phyloP scores from a whole-genome alignment of 306 rosid species.

The Citrullus mucosospermus region DNA sequence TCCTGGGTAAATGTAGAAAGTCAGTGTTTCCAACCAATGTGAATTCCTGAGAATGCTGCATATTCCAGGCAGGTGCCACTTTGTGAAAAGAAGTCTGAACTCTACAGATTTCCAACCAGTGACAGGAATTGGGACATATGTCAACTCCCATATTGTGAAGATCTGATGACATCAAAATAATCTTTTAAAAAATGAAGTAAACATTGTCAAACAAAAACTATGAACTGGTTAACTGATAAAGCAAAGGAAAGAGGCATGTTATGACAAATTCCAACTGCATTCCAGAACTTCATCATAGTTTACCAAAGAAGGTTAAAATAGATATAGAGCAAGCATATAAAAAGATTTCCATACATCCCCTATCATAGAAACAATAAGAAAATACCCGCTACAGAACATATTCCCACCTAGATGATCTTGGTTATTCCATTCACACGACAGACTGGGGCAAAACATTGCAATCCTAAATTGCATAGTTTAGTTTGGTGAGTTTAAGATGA shows the following conservation, averaged over 20 bases:
- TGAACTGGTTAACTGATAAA: background rate
- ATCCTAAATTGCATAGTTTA: background rate
- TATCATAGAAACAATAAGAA: background rate
- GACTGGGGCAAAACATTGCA: background rate
- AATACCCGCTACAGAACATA: background rate
- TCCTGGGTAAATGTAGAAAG: background rate
- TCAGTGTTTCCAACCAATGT: background rate
- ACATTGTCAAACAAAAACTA: background rate
- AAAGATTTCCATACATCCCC: background rate
- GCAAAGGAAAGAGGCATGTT: background rate
- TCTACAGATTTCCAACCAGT: background rate
- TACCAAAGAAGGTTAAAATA: background rate
- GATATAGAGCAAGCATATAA: background rate
- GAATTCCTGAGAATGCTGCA: slow-evolving; percentile 1
- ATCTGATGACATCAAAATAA: background rate
- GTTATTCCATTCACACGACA: background rate
- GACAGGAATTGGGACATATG: background rate
- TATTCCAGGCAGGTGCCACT: slow-evolving; percentile 7
- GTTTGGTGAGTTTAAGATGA: background rate
- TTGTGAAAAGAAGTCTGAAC: background rate
- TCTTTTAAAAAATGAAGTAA: background rate
- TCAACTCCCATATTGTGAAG: background rate
- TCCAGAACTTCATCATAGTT: background rate
- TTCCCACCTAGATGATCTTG: background rate
- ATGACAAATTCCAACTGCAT: background rate